These are phyloP conservation scores for Porodaedalea pini DNA, from an alignment of 1,284 basidiomycete genomes.

Conservation along the genomic window DNA sequence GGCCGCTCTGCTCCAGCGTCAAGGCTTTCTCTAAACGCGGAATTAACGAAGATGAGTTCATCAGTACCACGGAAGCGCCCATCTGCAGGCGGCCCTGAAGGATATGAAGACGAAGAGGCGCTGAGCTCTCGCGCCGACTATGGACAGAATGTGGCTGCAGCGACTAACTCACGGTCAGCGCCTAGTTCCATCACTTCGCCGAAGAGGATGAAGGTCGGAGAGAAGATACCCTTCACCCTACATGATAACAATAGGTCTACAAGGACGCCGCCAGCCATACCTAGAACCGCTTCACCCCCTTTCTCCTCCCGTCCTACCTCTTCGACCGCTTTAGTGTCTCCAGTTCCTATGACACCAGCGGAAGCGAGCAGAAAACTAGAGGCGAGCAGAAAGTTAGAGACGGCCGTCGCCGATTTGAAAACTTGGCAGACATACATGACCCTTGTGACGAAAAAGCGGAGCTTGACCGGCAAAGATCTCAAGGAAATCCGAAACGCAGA, in stretches of 20 bases:
- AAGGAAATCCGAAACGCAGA: too few relatives aligned
- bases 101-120: not conserved
- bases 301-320: not conserved
- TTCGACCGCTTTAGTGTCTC: not conserved
- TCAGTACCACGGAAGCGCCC: not conserved
- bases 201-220: not conserved
- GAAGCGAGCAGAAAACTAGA: not conserved
- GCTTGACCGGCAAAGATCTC: too few relatives aligned
- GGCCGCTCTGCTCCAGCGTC: not conserved
- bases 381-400: too few relatives aligned
- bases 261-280: not conserved
- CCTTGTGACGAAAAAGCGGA: too few relatives aligned
- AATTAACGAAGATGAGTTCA: not conserved
- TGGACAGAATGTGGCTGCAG: not conserved
- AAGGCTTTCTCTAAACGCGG: not conserved
- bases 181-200: not conserved
- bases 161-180: too few relatives aligned
- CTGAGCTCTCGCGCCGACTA: not conserved
- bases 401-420: too few relatives aligned
- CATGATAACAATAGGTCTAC: not conserved
- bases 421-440: too few relatives aligned
- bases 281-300: not conserved
- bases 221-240: not conserved
- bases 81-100: not conserved
- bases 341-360: not conserved